Percentiles rank a stretch among this genome's conserved stretches.
Evolutionary conservation across 441 rosid genomes (phyloP).

Genomic region (Erysimum pusillum): DNA sequence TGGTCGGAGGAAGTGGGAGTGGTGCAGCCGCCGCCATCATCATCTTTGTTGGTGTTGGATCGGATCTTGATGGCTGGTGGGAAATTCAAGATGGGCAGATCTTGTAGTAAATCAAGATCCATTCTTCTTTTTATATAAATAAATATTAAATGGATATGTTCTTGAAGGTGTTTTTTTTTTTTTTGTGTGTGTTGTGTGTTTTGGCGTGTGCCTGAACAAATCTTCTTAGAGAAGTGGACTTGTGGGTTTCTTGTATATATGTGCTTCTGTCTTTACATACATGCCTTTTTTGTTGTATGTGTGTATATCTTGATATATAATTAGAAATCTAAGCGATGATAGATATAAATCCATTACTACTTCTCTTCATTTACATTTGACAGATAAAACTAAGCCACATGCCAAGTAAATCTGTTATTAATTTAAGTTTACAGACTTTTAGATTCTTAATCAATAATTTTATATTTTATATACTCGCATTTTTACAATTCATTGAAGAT

Average conservation of each 20-base stretch:
- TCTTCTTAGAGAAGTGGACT: conserved; percentile 52
- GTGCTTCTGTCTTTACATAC: conserved; percentile 47
- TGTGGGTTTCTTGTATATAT: conserved; percentile 42
- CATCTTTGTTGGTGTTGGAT: conserved; percentile 41
- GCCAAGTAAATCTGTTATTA: conserved; percentile 9
- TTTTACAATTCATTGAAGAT: not conserved
- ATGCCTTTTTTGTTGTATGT: conserved; percentile 22
- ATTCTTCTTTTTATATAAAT: conserved; percentile 19
- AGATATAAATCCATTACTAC: conserved; percentile 10
- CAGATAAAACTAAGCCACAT: conserved; percentile 15
- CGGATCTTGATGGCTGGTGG: conserved; percentile 47
- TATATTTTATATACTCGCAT: not conserved
- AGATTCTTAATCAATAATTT: conserved; percentile 1
- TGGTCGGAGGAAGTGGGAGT: conserved; percentile 50
- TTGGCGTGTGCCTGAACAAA: conserved; percentile 46
- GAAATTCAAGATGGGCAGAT: conserved; percentile 44
- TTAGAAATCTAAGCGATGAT: conserved; percentile 20
- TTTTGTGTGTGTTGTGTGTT: conserved; percentile 30
- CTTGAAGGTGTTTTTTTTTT: conserved; percentile 33
- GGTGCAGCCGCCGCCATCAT: conserved; percentile 44
- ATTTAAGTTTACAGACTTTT: not conserved
- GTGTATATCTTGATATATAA: conserved; percentile 8
- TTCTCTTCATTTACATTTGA: conserved; percentile 25
- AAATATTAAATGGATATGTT: conserved; percentile 19
- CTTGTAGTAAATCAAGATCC: conserved; percentile 48